Evolutionary conservation across 2,329 filamentous ascomycete genomes (phyloP).

Genomic region (Dactylonectria estremocensis): DNA sequence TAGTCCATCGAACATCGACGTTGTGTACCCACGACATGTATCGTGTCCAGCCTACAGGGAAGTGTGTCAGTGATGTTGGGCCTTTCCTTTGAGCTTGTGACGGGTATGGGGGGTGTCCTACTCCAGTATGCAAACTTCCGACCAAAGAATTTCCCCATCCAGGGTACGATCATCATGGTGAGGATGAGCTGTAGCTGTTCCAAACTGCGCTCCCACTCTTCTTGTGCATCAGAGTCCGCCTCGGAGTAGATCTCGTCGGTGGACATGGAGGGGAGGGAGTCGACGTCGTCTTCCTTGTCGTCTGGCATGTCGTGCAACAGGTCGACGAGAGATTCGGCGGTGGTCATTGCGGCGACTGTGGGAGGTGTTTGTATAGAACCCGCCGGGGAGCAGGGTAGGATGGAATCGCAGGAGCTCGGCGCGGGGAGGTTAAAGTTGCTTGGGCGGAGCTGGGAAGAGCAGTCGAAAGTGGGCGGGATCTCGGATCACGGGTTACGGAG

Average conservation of each 20-base stretch:
- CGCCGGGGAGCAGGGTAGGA: neutral
- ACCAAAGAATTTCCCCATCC: slow-evolving; percentile 94
- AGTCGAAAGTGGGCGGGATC: slow-evolving; percentile 19
- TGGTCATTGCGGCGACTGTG: slow-evolving; percentile 46
- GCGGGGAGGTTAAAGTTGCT: slow-evolving; percentile 15
- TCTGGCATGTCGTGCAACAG: slow-evolving; percentile 67
- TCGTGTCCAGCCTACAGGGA: slow-evolving; percentile 83
- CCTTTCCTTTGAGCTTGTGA: neutral
- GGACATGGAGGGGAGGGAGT: slow-evolving; percentile 75
- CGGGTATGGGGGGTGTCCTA: slow-evolving; percentile 61
- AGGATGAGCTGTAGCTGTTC: slow-evolving; percentile 94
- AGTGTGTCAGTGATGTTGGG: slow-evolving; percentile 33
- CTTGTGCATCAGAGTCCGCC: slow-evolving; percentile 86
- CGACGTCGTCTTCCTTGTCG: slow-evolving; percentile 70
- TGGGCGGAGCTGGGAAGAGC: slow-evolving; percentile 19
- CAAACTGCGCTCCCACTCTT: slow-evolving; percentile 94
- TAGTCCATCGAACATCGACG: slow-evolving; percentile 79
- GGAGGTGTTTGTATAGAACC: neutral
- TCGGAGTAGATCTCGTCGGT: slow-evolving; percentile 72
- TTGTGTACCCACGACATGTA: slow-evolving; percentile 96
- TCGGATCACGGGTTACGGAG: slow-evolving; percentile 36
- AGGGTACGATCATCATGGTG: slow-evolving; percentile 95
- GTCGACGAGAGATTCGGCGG: slow-evolving; percentile 65
- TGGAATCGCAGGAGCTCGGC: slow-evolving; percentile 2
- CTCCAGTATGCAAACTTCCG: slow-evolving; percentile 97